Evolutionary conservation across 2,329 filamentous ascomycete genomes (phyloP).

Genomic region (Proliferodiscus dingleyae): DNA sequence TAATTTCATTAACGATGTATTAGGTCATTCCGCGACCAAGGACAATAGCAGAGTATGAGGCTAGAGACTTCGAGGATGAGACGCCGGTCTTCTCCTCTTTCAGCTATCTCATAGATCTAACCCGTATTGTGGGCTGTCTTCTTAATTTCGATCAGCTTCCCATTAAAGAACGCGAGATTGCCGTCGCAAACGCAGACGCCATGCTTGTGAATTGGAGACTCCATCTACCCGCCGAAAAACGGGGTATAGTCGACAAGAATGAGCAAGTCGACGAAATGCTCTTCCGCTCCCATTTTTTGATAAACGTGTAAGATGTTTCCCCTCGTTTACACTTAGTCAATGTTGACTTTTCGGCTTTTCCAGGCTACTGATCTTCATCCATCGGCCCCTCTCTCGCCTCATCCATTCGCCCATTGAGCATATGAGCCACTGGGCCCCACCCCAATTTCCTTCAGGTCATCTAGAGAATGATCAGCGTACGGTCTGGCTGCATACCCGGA

Average conservation of each 20-base stretch:
- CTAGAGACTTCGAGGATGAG: conserved; percentile 32
- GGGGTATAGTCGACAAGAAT: conserved; percentile 34
- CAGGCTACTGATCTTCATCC: conserved; percentile 22
- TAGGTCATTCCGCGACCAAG: conserved; percentile 34
- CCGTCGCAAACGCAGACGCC: conserved; percentile 33
- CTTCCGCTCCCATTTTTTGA: conserved; percentile 33
- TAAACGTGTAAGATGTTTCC: conserved; percentile 35
- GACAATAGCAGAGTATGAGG: conserved; percentile 34
- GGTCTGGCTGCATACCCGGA: conserved; percentile 46
- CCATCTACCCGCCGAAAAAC: conserved; percentile 37
- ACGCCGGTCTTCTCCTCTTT: conserved; percentile 36
- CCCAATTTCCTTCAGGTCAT: conserved; percentile 4
- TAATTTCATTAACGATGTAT: neutral
- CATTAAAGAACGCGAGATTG: conserved; percentile 21
- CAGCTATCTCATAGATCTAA: conserved; percentile 36
- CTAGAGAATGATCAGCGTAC: conserved; percentile 10
- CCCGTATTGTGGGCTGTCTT: conserved; percentile 32
- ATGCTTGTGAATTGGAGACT: conserved; percentile 37
- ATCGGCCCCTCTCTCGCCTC: conserved; percentile 24
- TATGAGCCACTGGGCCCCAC: conserved; percentile 18
- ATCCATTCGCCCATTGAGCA: conserved; percentile 19
- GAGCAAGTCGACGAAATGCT: conserved; percentile 36
- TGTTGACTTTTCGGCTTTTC: neutral
- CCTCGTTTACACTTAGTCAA: too few relatives aligned
- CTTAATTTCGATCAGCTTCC: conserved; percentile 28